Base-by-base conservation (phyloP, 257 asterid genomes). In the Fraxinus pennsylvanica region DNA sequence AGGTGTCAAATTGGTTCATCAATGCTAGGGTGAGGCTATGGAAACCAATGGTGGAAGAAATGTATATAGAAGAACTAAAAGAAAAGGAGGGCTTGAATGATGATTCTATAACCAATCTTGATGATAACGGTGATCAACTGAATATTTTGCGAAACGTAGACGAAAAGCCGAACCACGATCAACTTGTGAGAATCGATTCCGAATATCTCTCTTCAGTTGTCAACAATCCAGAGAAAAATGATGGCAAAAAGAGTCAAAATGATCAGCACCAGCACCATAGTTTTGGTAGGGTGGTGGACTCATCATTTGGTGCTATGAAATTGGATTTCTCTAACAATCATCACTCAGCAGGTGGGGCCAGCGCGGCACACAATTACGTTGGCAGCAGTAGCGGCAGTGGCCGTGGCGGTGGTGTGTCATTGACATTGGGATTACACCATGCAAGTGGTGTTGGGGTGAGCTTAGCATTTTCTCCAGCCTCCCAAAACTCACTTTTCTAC, bases 21-120 rank as follows among this genome's bases (percentile, higher is more conserved):
- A 92, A 94, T 76, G 99, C 98, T 1, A 87, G 99, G 73, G 98
- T 95, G 73, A 88, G 99, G 86, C 84, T 95, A 30, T 95, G 99
- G 99, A 95, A 95, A 39, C 99, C 99, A n/a, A 95, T 95, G 99
- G 98, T 95, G 74, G 99, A 95, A 80, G 97, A 95, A 80, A 95
- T 95, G 99, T 95, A 95, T 78, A 35, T 86, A 10, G 96, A 95
- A 76, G 99, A 95, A 85, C 85, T 79, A 0, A 94, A 94, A 63
- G 99, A 90, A 43, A 71, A 75, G 2, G 89, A 88, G 15, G 89
- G 71, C 41, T 47, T 68, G 30, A 81, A 77, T 54, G 74, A 63
- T 79, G 74, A 63, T 79, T 27, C 45, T 63, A 15, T 70, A 67
- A 66, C 66, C 45, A 80, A 82, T 15, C 75, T 39, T 17, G 86